These are phyloP conservation scores for Cladophialophora exuberans DNA, from an alignment of 2,329 filamentous ascomycete species.

Conservation along the genomic window DNA sequence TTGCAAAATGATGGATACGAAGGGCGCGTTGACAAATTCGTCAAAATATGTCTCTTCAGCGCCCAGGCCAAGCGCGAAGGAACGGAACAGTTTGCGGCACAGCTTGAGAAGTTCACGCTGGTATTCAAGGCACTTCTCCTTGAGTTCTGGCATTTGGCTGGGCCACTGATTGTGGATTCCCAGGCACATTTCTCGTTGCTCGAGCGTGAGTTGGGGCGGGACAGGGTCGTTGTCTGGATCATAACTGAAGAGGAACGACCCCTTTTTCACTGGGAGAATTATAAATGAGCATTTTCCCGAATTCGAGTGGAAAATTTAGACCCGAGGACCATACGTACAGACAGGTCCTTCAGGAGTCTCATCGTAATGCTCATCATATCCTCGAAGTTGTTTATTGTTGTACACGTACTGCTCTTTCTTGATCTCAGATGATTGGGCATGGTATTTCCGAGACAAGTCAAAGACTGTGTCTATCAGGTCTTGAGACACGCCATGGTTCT, in stretches of 20 bases:
- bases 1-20: conserved; percentile 34
- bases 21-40: conserved; percentile 40
- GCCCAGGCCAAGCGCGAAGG: conserved; percentile 59
- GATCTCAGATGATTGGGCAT: conserved; percentile 22
- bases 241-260: conserved; percentile 29
- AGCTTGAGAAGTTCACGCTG: conserved; percentile 45
- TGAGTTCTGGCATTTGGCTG: conserved; percentile 27
- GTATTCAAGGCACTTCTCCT: conserved; percentile 11
- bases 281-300: background rate
- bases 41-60: conserved; percentile 61
- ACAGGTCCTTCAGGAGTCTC: conserved; percentile 8
- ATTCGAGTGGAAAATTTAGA: background rate
- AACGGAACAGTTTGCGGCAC: conserved; percentile 53
- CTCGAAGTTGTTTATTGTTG: conserved; percentile 16
- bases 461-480: conserved; percentile 41
- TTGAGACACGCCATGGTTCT: conserved; percentile 50
- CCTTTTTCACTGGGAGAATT: conserved; percentile 15
- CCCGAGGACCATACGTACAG: conserved; percentile 1
- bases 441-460: conserved; percentile 25
- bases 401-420: conserved; percentile 25
- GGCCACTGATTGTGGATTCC: conserved; percentile 16
- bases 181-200: conserved; percentile 11
- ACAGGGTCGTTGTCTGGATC: conserved; percentile 17
- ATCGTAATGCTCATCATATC: conserved; percentile 23
- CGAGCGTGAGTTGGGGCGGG: background rate